Percentiles rank a stretch among this genome's conserved stretches.
These are phyloP conservation scores for Astrothelium subdiscretum DNA, from an alignment of 495 filamentous ascomycete genomes.

Conservation along the genomic window DNA sequence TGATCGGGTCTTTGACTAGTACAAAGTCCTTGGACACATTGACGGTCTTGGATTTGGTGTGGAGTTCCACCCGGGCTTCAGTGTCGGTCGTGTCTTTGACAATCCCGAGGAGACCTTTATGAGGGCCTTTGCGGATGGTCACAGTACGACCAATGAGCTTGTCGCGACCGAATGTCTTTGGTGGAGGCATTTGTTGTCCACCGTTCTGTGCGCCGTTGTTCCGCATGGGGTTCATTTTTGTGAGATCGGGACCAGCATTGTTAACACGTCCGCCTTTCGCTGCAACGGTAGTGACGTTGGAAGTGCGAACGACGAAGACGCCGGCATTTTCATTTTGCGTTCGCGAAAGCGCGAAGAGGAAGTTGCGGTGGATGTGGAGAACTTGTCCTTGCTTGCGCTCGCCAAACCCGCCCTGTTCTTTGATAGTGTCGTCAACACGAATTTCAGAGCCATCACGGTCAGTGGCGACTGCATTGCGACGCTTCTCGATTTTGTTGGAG, in stretches of 20 bases:
- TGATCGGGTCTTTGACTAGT: constrained; percentile 66
- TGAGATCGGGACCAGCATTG: constrained; percentile 57
- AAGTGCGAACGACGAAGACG: constrained; percentile 76
- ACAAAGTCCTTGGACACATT: constrained; percentile 67
- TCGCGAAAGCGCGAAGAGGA: constrained; percentile 75
- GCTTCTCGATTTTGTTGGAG: constrained; percentile 67
- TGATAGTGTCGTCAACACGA: constrained; percentile 78
- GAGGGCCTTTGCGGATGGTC: constrained; percentile 65
- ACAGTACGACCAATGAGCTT: constrained; percentile 85
- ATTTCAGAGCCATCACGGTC: constrained; percentile 93
- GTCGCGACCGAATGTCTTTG: constrained; percentile 66
- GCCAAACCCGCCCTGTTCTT: constrained; percentile 58
- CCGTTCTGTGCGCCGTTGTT: constrained; percentile 37
- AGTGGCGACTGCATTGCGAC: constrained; percentile 75
- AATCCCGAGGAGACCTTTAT: constrained; percentile 89
- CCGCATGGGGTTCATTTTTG: constrained; percentile 78
- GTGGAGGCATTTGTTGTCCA: constrained; percentile 57
- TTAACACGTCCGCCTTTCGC: constrained; percentile 72
- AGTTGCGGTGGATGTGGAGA: constrained; percentile 81
- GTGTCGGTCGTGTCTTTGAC: constrained; percentile 84
- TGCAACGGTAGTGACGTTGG: constrained; percentile 74
- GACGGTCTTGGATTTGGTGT: constrained; percentile 81
- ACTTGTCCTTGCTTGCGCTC: constrained; percentile 79
- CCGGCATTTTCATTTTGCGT: constrained; percentile 80
- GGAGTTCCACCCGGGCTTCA: constrained; percentile 79